These are phyloP conservation scores for Zygnema circumcarinatum DNA, from an alignment of 139 green algal species.

Conservation along the genomic window DNA sequence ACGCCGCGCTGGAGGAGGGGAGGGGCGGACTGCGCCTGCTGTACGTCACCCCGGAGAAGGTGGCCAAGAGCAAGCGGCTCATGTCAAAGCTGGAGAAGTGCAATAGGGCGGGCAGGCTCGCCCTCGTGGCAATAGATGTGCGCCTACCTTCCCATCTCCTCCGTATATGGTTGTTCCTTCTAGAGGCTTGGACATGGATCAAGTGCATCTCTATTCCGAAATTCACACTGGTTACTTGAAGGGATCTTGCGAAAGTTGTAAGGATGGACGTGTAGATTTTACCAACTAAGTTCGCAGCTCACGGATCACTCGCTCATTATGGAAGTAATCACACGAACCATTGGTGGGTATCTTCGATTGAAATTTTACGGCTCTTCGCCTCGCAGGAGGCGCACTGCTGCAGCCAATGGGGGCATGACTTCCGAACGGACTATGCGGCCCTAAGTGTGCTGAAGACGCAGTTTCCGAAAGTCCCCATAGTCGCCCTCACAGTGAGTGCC, in stretches of 20 bases:
- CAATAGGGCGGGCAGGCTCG: slow-evolving; percentile 53
- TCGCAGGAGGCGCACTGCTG: slow-evolving; percentile 57
- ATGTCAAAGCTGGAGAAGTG: slow-evolving; percentile 62
- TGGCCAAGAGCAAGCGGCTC: slow-evolving; percentile 70
- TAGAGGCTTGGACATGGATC: no score
- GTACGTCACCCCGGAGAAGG: slow-evolving; percentile 71
- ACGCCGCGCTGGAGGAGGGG: slow-evolving; percentile 22
- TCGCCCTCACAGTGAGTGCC: slow-evolving; percentile 75
- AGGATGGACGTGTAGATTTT: no score
- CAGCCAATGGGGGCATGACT: slow-evolving; percentile 82
- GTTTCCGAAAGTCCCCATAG: slow-evolving; percentile 70
- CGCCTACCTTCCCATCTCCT: neutral
- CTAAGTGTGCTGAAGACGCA: slow-evolving; percentile 67
- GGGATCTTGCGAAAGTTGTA: no score
- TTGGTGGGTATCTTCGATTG: no score
- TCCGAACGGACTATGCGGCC: slow-evolving; percentile 79
- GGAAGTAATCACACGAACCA: no score
- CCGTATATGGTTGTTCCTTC: no score
- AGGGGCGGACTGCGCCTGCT: slow-evolving; percentile 68
- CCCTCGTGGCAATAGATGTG: slow-evolving; percentile 55
- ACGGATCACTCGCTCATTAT: no score
- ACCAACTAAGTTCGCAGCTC: no score
- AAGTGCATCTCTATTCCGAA: no score
- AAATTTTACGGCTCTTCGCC: no score
- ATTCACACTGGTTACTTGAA: no score